Evolutionary conservation across 495 filamentous ascomycete species (phyloP).

Genomic region (Annulohypoxylon stygium): DNA sequence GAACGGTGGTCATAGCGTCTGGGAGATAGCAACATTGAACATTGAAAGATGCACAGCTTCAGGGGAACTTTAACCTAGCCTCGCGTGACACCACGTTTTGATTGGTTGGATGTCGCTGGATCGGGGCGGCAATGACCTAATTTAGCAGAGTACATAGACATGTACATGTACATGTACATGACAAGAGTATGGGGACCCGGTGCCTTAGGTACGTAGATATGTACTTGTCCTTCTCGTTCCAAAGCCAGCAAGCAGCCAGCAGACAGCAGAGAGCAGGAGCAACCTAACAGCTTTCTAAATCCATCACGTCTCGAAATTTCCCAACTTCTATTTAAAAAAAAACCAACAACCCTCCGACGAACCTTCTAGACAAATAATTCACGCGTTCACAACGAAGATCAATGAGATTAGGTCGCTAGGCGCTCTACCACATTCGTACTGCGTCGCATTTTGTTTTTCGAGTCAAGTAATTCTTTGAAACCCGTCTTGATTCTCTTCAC

Average conservation of each 20-base stretch:
- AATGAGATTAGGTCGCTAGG: conserved; percentile 19
- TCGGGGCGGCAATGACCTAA: conserved; percentile 42
- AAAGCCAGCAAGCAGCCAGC: neutral
- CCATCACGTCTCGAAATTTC: conserved; percentile 43
- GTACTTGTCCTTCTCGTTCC: conserved; percentile 1
- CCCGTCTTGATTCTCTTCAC: conserved; percentile 46
- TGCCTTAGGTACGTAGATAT: neutral
- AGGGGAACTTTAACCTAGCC: conserved; percentile 34
- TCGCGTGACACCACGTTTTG: conserved; percentile 23
- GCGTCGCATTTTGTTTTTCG: conserved; percentile 30
- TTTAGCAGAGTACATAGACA: conserved; percentile 7
- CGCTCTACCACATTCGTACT: conserved; percentile 11
- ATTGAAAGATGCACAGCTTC: conserved; percentile 32
- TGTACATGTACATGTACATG: neutral
- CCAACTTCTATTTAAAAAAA: conserved; percentile 27
- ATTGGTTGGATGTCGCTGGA: conserved; percentile 33
- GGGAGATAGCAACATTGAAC: conserved; percentile 2
- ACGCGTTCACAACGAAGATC: conserved; percentile 30
- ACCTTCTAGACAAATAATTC: conserved; percentile 22
- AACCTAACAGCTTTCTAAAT: conserved; percentile 43
- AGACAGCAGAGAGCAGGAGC: conserved; percentile 9
- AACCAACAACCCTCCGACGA: conserved; percentile 28
- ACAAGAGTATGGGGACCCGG: neutral
- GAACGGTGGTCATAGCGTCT: conserved; percentile 10
- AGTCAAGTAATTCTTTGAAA: conserved; percentile 30